Evolutionary conservation across 2,329 filamentous ascomycete genomes (phyloP), one percentile per base, ranked within the genome.

Genomic region (Penicillium sp.): DNA sequence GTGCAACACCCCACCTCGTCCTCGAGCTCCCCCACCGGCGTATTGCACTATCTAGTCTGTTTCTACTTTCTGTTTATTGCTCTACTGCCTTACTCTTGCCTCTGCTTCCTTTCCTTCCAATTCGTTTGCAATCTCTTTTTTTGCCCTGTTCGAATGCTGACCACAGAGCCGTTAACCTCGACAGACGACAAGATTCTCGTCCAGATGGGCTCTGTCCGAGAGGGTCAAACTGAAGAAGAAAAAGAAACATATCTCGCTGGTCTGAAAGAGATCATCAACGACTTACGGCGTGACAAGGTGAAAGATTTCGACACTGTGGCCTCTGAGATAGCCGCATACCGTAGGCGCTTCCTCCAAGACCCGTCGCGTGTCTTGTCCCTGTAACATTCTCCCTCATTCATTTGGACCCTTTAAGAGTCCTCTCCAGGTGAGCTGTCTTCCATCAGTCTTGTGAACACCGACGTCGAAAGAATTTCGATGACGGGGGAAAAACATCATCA

Each of bases 171-270:
- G 67, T 72, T 76, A 72, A 77, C 68, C 48, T 67, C 61, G 55
- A 63, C 70, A 81, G 79, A 81, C 74, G 79, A 81, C 66, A 79
- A 79, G 63, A 79, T 81, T 31, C 73, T 81, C 45, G 72, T 79
- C 51, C 75, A 81, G 60, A 75, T 81, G 75, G 78, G 78, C 52
- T 76, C 78, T 29, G 69, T 76, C 27, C 73, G 73, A 53, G 78
- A 80, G 57, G 76, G 78, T 51, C 72, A 75, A 63, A 78, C 76
- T 43, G 68, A 75, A 59, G 72, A 76, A 70, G 74, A 78, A 59
- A 74, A 73, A 64, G 74, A 77, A 57, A 64, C 68, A 53, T 81
- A 79, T 60, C 68, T 77, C 49, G 66, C 71, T 50, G 79, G 79
- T 23, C 62, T 81, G 56, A 80, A 79, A 60, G 70, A 76, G 58